phyloP scores from a whole-genome alignment of 306 rosid species.

The Gastrolobium bilobum region DNA sequence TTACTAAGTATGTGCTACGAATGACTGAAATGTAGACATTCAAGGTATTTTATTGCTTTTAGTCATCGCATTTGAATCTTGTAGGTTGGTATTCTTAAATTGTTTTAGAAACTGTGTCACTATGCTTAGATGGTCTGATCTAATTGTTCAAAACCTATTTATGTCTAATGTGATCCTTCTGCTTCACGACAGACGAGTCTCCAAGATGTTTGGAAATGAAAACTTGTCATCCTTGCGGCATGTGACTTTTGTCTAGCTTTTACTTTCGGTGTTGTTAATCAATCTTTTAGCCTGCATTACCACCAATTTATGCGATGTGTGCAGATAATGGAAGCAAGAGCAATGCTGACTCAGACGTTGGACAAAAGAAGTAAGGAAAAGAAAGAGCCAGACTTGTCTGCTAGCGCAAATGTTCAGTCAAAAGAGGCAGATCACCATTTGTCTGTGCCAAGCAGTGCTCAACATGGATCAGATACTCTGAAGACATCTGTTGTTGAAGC shows the following conservation, averaged over 20 bases:
- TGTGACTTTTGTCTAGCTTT: neutral
- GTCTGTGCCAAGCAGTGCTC: conserved; percentile 60
- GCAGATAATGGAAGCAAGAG: conserved; percentile 88
- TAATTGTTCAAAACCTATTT: neutral
- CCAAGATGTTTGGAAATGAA: conserved; percentile 4
- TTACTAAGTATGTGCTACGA: neutral
- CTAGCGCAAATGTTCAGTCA: conserved; percentile 27
- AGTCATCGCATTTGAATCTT: conserved; percentile 23
- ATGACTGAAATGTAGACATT: conserved; percentile 27
- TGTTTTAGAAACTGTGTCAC: neutral
- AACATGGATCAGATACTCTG: conserved; percentile 55
- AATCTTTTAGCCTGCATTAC: conserved; percentile 12
- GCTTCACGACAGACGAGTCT: neutral
- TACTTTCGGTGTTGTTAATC: conserved; percentile 4
- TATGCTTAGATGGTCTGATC: neutral
- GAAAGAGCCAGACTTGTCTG: conserved; percentile 59
- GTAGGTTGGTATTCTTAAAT: neutral
- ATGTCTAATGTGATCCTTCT: neutral
- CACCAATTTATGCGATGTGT: conserved; percentile 35
- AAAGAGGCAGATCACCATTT: conserved; percentile 70
- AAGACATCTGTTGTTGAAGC: conserved; percentile 54
- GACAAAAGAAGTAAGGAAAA: conserved; percentile 58
- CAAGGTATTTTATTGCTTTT: conserved; percentile 1
- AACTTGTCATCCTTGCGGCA: neutral
- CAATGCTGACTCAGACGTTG: conserved; percentile 67